phyloP scores from a whole-genome alignment of 768 basidiomycete genomes.

The Naematelia encephala region DNA sequence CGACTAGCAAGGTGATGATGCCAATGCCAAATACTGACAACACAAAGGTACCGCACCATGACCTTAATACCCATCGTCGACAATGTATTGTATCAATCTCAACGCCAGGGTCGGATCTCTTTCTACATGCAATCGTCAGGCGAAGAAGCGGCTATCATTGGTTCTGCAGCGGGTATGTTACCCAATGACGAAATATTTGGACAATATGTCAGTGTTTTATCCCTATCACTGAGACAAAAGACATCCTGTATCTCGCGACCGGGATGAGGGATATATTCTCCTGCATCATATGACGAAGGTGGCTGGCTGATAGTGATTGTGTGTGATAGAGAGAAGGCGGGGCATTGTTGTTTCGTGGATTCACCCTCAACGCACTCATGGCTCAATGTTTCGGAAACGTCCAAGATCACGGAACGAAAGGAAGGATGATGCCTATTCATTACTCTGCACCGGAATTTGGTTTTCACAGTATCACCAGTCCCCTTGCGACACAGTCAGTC shows the following conservation, averaged over 20 bases:
- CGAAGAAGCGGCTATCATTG: constrained; percentile 85
- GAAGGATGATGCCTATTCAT: constrained; percentile 94
- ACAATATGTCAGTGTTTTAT: constrained; percentile 66
- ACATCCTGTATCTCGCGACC: background rate
- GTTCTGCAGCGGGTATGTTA: constrained; percentile 80
- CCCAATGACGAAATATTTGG: constrained; percentile 85
- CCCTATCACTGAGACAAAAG: background rate
- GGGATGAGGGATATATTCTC: background rate
- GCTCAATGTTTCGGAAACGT: constrained; percentile 85
- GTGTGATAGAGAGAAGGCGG: constrained; percentile 53
- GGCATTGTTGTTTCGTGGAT: constrained; percentile 83
- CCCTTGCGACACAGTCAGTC: constrained; percentile 84
- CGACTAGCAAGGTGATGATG: too few species aligned
- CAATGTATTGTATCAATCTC: constrained; percentile 83
- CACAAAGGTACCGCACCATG: constrained; percentile 37
- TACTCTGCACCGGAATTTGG: constrained; percentile 79
- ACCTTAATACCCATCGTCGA: constrained; percentile 65
- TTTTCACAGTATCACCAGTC: constrained; percentile 91
- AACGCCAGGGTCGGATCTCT: constrained; percentile 71
- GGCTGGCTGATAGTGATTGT: background rate
- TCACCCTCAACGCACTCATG: constrained; percentile 75
- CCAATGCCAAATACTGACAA: background rate
- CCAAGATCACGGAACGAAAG: constrained; percentile 75
- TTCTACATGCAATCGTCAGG: constrained; percentile 63
- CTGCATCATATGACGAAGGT: background rate